Evolutionary conservation across 2,329 filamentous ascomycete species (phyloP), one percentile per base, ranked within the genome.

Genomic region (Fonsecaea nubica): DNA sequence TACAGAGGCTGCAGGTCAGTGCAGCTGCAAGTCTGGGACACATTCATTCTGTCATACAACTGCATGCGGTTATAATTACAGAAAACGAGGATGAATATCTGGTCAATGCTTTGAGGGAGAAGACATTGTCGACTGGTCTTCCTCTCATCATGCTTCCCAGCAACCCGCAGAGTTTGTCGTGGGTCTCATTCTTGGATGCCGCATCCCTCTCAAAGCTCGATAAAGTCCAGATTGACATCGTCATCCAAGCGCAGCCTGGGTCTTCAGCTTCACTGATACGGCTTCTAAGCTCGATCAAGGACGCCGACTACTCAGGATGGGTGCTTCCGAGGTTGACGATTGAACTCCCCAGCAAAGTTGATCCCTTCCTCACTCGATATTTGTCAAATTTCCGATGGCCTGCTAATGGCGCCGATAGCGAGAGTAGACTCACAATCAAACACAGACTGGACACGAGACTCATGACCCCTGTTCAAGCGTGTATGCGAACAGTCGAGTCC

Each of bases 401-500:
- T 56, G 84, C 88, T 12, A 66, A 77, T 9, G 58, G 81, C 76
- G 25, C 78, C 79, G 67, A 77, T 80, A n/a, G 83, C 80, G 58
- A 75, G 56, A 81, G 75, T 66, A 80, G 81, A 50, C 75, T 97
- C 15, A 90, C 88, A 0, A 80, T 98, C 18, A 88, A 91, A 32
- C 92, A 91, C 69, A 89, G 92, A 35, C 89, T 97, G 52, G 81
- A 86, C 10, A 83, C 82, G 42, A 81, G 85, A 56, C 82, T 81
- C 55, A 74, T 90, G 68, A 87, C 83, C 5, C 84, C 90, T 52
- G 87, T 91, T 69, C 89, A 93, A 72, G 89, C 90, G 63, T 89
- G 92, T 0, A 82, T 90, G 15, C 88, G 90, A 30, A 91, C 94
- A 65, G 80, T 97, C 4, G 93, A 98, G 79, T 90, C 92, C 0